phyloP scores from a whole-genome alignment of 2,329 filamentous ascomycete genomes.

The Arthrobotrys entomopaga region DNA sequence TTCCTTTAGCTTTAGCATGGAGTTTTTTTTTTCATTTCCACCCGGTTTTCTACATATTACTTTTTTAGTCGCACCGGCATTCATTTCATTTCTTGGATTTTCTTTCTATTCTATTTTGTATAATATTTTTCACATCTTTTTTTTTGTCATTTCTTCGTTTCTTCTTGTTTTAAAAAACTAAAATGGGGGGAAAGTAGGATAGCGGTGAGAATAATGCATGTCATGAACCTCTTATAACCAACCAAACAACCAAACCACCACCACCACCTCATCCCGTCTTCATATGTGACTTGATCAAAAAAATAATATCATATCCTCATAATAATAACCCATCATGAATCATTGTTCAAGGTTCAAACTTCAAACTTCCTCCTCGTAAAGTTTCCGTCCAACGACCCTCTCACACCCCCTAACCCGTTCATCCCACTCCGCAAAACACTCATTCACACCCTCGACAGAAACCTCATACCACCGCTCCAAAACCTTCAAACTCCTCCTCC shows the following conservation, averaged over 20 bases:
- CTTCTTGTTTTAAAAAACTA: not conserved
- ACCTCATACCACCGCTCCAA: slow-evolving; percentile 79
- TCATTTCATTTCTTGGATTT: slow-evolving; percentile 4
- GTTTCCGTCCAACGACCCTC: slow-evolving; percentile 34
- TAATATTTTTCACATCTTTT: slow-evolving; percentile 2
- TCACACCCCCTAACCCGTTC: slow-evolving; percentile 56
- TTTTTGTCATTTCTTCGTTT: slow-evolving; percentile 19
- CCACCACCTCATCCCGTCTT: too few relatives aligned
- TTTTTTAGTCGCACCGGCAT: not conserved
- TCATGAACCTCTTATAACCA: slow-evolving; percentile 26
- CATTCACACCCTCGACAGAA: slow-evolving; percentile 69
- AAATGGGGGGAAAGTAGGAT: not conserved
- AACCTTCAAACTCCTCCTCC: slow-evolving; percentile 71
- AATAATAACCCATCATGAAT: too few relatives aligned
- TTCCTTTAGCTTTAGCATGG: slow-evolving; percentile 23
- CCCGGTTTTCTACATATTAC: not conserved
- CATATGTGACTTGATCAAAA: too few relatives aligned
- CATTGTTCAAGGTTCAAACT: too few relatives aligned
- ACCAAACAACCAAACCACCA: too few relatives aligned
- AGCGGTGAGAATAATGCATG: slow-evolving; percentile 25
- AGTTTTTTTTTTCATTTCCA: slow-evolving; percentile 19
- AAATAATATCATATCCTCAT: too few relatives aligned
- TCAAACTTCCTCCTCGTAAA: slow-evolving; percentile 15
- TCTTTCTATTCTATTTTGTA: slow-evolving; percentile 13
- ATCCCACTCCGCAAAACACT: slow-evolving; percentile 59